Evolutionary conservation across 257 asterid genomes (phyloP).

Genomic region (Ilex asprella): DNA sequence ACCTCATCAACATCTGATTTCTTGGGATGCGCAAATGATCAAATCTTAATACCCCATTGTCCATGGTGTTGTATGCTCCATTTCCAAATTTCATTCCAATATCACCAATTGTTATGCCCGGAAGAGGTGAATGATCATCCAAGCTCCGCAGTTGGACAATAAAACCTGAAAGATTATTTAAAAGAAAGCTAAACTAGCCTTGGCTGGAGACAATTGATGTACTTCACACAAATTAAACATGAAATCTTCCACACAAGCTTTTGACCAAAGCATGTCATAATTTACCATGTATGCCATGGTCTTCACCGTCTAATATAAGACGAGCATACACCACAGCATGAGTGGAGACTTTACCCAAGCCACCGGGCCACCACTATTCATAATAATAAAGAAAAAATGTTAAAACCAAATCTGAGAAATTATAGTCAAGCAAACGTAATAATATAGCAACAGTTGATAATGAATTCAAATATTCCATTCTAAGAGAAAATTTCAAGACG

Average conservation of each 20-base stretch:
- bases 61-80: conserved; percentile 97
- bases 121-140: conserved; percentile 88
- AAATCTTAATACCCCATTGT: conserved; percentile 87
- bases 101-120: conserved; percentile 89
- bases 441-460: not conserved
- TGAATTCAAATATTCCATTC: too few relatives aligned
- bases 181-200: conserved; percentile 2
- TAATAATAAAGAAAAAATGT: not conserved
- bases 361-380: conserved; percentile 99
- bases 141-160: conserved; percentile 85
- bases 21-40: conserved; percentile 93
- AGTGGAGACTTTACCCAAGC: conserved; percentile 93
- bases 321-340: conserved; percentile 94
- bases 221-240: not conserved
- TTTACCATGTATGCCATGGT: conserved; percentile 83
- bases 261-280: conserved; percentile 1
- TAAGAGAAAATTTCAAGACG: too few relatives aligned
- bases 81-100: conserved; percentile 97
- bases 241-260: not conserved
- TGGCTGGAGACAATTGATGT: not conserved
- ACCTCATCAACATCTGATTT: conserved; percentile 96
- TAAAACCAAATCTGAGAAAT: not conserved
- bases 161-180: conserved; percentile 41
- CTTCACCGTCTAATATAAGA: conserved; percentile 69
- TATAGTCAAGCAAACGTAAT: not conserved